phyloP scores from a whole-genome alignment of 345 rosid genomes.

The Bruguiera sexangula region DNA sequence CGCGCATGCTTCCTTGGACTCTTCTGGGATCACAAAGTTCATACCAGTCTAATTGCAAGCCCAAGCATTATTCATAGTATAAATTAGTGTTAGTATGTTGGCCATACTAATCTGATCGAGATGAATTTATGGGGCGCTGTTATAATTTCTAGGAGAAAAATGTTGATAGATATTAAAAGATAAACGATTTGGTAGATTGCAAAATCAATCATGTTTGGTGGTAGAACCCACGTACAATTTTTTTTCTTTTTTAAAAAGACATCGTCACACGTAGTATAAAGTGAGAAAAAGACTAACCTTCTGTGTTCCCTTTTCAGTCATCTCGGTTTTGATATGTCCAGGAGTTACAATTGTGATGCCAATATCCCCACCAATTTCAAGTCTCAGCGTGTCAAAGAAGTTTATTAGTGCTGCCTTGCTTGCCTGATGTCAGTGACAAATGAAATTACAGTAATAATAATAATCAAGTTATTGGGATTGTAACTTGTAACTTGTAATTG shows the following conservation, averaged over 20 bases:
- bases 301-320: background rate
- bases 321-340: background rate
- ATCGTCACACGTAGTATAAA: background rate
- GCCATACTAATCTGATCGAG: no score
- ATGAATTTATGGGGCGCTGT: no score
- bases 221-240: no score
- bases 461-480: background rate
- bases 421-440: background rate
- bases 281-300: background rate
- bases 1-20: background rate
- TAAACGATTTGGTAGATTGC: no score
- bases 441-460: background rate
- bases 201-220: no score
- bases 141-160: no score
- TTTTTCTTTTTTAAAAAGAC: no score
- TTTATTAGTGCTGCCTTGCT: constrained; percentile 5
- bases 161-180: no score
- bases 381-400: constrained; percentile 7
- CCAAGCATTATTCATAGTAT: background rate
- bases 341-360: constrained; percentile 3
- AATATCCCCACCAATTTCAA: background rate
- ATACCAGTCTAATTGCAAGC: background rate
- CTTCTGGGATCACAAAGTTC: background rate
- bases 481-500: background rate
- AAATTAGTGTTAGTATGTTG: no score